These are phyloP conservation scores for Lunularia cruciata DNA, from an alignment of 225 moss, liverwort and hornwort species.

Conservation along the genomic window DNA sequence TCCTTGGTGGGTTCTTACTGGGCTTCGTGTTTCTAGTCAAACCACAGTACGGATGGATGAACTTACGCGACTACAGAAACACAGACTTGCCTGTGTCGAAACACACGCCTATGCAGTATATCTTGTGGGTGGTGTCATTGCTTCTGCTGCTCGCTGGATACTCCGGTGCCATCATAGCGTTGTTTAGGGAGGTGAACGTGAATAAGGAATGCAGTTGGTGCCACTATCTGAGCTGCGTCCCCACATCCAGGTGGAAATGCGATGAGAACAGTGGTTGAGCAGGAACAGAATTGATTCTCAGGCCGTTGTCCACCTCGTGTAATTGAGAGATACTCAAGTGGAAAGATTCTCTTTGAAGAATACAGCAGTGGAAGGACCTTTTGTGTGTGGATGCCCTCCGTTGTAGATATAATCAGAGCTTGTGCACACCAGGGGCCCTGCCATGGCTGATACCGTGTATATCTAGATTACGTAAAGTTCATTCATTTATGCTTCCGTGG, in stretches of 20 bases:
- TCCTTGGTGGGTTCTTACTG: conserved; percentile 56
- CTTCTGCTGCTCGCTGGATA: conserved; percentile 51
- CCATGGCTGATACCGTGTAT: conserved; percentile 5
- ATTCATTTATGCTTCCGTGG: background rate
- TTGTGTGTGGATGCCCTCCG: conserved; percentile 1
- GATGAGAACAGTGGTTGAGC: background rate
- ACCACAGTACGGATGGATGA: conserved; percentile 62
- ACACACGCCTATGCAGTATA: conserved; percentile 48
- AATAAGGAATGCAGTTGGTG: conserved; percentile 78
- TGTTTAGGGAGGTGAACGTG: conserved; percentile 54
- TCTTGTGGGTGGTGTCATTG: conserved; percentile 53
- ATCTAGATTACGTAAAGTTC: conserved; percentile 4
- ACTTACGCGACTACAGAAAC: conserved; percentile 45
- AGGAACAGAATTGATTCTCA: background rate
- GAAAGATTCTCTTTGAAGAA: background rate
- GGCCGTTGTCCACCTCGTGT: background rate
- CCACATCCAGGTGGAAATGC: conserved; percentile 71
- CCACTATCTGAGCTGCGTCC: conserved; percentile 81
- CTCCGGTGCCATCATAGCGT: conserved; percentile 46
- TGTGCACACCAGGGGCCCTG: background rate
- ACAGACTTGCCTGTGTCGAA: conserved; percentile 58
- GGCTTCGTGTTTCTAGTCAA: conserved; percentile 75
- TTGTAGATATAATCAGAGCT: conserved; percentile 13
- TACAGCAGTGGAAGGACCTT: background rate
- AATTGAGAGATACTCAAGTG: background rate